These are phyloP conservation scores for Talaromyces sp. DNA, from an alignment of 2,329 filamentous ascomycete species.

Conservation along the genomic window DNA sequence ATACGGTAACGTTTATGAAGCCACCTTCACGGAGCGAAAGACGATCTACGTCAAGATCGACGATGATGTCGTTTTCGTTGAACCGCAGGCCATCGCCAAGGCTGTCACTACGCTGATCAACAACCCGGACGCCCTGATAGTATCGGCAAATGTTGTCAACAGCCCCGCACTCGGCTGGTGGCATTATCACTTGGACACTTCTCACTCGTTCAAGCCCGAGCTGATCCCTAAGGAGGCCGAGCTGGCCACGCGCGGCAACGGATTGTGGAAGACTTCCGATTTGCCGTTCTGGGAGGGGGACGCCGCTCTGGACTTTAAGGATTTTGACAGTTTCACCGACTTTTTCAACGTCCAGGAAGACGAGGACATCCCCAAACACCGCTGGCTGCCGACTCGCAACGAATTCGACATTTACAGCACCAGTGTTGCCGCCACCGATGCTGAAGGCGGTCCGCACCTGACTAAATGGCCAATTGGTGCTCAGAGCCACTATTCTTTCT, in stretches of 20 bases:
- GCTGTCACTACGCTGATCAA: slow-evolving; percentile 8
- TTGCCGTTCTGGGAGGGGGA: slow-evolving; percentile 8
- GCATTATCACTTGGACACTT: slow-evolving; percentile 9
- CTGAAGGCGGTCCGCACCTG: slow-evolving; percentile 7
- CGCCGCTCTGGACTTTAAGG: slow-evolving; percentile 1
- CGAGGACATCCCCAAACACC: slow-evolving; percentile 10
- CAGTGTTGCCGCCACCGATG: slow-evolving; percentile 10
- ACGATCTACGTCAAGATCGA: slow-evolving; percentile 12
- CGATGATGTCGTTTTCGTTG: slow-evolving; percentile 9
- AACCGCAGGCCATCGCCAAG: slow-evolving; percentile 9
- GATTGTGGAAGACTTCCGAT: slow-evolving; percentile 8
- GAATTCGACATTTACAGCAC: slow-evolving; percentile 8
- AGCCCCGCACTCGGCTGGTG: slow-evolving; percentile 11
- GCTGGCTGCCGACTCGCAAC: slow-evolving; percentile 9
- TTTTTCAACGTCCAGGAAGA: slow-evolving; percentile 5
- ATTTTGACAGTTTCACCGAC: slow-evolving; percentile 5
- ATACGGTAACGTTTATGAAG: slow-evolving; percentile 10
- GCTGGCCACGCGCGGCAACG: slow-evolving; percentile 8
- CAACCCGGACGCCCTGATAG: slow-evolving; percentile 9
- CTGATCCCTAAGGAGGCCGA: slow-evolving; percentile 4
- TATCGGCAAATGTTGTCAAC: slow-evolving; percentile 10
- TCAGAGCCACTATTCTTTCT: slow-evolving; percentile 11
- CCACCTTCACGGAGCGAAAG: slow-evolving; percentile 8
- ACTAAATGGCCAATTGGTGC: slow-evolving; percentile 9
- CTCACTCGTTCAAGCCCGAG: slow-evolving; percentile 10